Evolutionary conservation across 2,329 filamentous ascomycete species (phyloP).

Genomic region (Capronia epimyces): DNA sequence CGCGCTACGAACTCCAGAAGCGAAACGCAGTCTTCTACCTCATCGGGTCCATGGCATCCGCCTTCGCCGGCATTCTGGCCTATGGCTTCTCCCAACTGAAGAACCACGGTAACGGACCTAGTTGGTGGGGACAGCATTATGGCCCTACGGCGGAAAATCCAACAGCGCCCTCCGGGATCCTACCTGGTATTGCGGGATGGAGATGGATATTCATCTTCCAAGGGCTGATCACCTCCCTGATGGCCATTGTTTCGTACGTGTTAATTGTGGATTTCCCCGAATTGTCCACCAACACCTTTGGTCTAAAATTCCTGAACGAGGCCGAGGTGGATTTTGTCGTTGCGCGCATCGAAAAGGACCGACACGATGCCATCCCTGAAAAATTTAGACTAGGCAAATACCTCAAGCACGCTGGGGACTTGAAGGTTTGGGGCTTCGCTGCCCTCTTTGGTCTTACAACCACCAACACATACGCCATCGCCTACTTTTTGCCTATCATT

Average conservation of each 20-base stretch:
- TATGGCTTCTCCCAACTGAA: conserved; percentile 40
- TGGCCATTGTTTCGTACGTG: conserved; percentile 41
- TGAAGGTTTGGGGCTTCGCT: conserved; percentile 54
- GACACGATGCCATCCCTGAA: conserved; percentile 48
- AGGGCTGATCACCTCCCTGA: conserved; percentile 35
- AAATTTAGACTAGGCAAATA: conserved; percentile 47
- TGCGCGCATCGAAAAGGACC: conserved; percentile 49
- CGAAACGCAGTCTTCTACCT: conserved; percentile 47
- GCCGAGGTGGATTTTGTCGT: conserved; percentile 32
- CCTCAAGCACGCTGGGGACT: conserved; percentile 44
- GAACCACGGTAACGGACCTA: conserved; percentile 22
- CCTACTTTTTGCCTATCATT: conserved; percentile 75
- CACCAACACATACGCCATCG: conserved; percentile 68
- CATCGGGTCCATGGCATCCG: conserved; percentile 45
- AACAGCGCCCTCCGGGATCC: conserved; percentile 14
- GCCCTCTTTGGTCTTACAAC: conserved; percentile 52
- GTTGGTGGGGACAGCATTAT: conserved; percentile 27
- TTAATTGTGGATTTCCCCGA: conserved; percentile 43
- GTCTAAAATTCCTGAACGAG: conserved; percentile 32
- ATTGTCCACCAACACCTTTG: conserved; percentile 19
- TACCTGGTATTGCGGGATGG: conserved; percentile 26
- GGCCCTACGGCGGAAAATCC: conserved; percentile 24
- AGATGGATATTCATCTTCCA: conserved; percentile 47
- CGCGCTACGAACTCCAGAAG: conserved; percentile 35
- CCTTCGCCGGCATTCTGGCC: conserved; percentile 32